Base-by-base conservation (phyloP, 1,284 basidiomycete genomes). In the Cryptococcus sp. region DNA sequence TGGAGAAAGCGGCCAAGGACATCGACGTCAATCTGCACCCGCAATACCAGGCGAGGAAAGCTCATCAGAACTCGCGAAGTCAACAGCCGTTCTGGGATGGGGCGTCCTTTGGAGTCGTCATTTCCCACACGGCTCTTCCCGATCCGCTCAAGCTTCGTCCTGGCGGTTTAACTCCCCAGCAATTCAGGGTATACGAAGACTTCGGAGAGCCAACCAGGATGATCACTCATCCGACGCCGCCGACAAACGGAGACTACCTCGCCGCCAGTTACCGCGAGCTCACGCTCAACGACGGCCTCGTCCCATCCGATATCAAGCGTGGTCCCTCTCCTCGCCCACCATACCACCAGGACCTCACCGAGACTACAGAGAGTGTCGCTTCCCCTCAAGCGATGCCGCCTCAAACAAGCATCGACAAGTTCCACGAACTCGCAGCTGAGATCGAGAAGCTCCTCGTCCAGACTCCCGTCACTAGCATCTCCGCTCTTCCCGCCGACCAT, bases 1-100 rank as follows among this genome's bases (percentile, higher is more conserved):
- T 97, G 90, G 94, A 99, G 71, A 88, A 93, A 67, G 94, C 94
- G 1, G 85, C 93, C 52, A 84, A 87, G n/a, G 96, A 99, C 71
- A 90, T 98, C 19, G 96, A 99, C 73, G 93, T 95, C 66, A 87
- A 87, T 39, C 90, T 99, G 60, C 84, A 86, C 5, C 73, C 84
- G 31, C 89, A 93, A 13, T 98, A 93, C 72, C 88, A 92, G 44
- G 83, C 85, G 50, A 85, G 96, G 58, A 87, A 91, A 65, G 88
- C 91, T 56, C 93, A 98, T 77, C 86, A 91, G 61, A 91, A 95
- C 54, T 70, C 69, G 19, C 63, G 74, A 56, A 71, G 60, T 59
- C 62, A 64, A 2, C 89, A 90, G 70, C 83, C 87, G 1, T 97
- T 94, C 83, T 94, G 90, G 90, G 93, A 96, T 74, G 85, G 87